A percentile compares a stretch with the other conserved stretches of the same genome.
phyloP scores from a whole-genome alignment of 2,329 filamentous ascomycete genomes.

The Sarocladium strictum region DNA sequence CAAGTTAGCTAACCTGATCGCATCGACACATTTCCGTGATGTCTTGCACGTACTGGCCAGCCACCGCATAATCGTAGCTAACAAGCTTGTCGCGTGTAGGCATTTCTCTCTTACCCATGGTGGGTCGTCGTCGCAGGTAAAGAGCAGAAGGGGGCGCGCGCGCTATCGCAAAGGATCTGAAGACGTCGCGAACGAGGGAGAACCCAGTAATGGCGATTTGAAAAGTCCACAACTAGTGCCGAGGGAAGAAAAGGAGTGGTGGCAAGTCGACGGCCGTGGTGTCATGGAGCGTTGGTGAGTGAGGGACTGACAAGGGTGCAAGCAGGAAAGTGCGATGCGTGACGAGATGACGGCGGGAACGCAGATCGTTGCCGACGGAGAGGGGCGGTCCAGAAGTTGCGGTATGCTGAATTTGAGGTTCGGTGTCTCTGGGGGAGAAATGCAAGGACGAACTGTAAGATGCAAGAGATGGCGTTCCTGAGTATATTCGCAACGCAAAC shows the following conservation, averaged over 20 bases:
- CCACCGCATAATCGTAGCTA: constrained; percentile 68
- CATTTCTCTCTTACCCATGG: constrained; percentile 10
- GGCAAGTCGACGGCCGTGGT: background rate
- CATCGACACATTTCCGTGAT: background rate
- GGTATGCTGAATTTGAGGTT: background rate
- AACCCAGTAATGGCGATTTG: no score
- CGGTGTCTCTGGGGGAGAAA: background rate
- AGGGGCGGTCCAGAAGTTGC: background rate
- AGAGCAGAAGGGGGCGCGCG: background rate
- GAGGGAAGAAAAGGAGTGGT: background rate
- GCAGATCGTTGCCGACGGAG: constrained; percentile 5
- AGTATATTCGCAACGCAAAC: background rate
- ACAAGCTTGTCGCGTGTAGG: constrained; percentile 19
- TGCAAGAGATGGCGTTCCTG: background rate
- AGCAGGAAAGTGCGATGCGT: background rate
- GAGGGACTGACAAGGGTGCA: background rate
- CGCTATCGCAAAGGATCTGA: background rate
- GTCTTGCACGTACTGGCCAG: constrained; percentile 66
- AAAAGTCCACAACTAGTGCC: background rate
- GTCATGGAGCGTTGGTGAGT: background rate
- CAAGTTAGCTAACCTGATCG: background rate
- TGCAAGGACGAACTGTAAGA: background rate
- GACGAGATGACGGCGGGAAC: background rate
- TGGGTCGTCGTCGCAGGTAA: background rate
- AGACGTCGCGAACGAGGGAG: background rate